Percentiles rank a stretch among this genome's conserved stretches.
phyloP scores from a whole-genome alignment of 495 filamentous ascomycete genomes.

The Podospora pseudoanserina region DNA sequence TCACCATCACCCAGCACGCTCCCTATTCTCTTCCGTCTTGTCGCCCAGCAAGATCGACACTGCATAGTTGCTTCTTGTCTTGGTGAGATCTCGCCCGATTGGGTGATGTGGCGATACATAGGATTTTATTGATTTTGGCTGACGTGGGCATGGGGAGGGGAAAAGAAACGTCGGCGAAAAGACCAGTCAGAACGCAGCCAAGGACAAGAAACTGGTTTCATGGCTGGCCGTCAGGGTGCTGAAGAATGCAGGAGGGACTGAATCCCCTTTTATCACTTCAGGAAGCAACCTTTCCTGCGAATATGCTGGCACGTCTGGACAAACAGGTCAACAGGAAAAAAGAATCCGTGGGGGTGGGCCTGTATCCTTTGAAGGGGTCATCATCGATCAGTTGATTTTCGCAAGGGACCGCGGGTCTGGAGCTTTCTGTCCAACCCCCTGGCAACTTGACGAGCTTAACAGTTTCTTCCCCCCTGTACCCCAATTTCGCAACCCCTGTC shows the following conservation, averaged over 20 bases:
- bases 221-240: neutral
- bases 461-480: neutral
- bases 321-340: no score
- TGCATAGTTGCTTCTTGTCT: neutral
- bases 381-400: neutral
- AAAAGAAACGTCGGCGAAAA: neutral
- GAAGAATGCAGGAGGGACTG: neutral
- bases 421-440: neutral
- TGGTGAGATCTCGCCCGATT: neutral
- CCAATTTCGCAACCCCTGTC: neutral
- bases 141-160: neutral
- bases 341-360: no score
- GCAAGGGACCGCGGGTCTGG: neutral
- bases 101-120: neutral
- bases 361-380: neutral
- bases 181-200: neutral
- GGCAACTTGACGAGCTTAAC: neutral
- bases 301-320: neutral
- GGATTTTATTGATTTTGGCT: neutral
- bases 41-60: neutral
- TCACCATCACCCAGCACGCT: neutral
- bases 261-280: neutral
- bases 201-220: neutral
- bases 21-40: neutral
- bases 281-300: neutral